phyloP scores from a whole-genome alignment of 2,329 filamentous ascomycete genomes.

The Dactylellina drechsleri region DNA sequence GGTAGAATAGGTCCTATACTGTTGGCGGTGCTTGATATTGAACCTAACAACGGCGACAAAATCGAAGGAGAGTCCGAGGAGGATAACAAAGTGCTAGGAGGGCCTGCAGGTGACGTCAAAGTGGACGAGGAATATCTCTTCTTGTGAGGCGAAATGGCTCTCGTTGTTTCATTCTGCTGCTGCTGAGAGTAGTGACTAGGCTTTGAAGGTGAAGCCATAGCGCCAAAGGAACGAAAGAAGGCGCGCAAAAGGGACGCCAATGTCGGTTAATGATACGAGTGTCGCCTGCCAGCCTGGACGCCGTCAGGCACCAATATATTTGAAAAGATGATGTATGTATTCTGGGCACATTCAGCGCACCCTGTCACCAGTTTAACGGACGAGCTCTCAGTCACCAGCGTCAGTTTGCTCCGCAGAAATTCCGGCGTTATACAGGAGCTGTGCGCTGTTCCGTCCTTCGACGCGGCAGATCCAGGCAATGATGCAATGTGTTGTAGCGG shows the following conservation, averaged over 20 bases:
- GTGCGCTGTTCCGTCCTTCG: background rate
- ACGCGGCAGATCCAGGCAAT: constrained; percentile 15
- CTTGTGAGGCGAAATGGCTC: constrained; percentile 46
- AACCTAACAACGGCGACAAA: constrained; percentile 28
- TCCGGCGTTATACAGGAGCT: constrained; percentile 7
- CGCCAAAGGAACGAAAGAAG: constrained; percentile 42
- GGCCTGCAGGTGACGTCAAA: constrained; percentile 34
- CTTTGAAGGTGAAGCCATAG: constrained; percentile 36
- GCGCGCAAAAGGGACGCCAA: constrained; percentile 47
- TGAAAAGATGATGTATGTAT: background rate
- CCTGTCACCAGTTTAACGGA: constrained; percentile 10
- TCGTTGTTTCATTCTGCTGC: constrained; percentile 22
- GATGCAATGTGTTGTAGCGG: constrained; percentile 46
- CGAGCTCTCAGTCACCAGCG: background rate
- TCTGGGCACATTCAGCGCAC: background rate
- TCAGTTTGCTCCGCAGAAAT: background rate
- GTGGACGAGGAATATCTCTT: constrained; percentile 25
- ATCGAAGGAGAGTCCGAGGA: constrained; percentile 36
- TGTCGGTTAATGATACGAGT: constrained; percentile 21
- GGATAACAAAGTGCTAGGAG: constrained; percentile 7
- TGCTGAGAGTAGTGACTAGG: constrained; percentile 10
- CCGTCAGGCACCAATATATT: constrained; percentile 11
- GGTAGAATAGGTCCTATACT: constrained; percentile 1
- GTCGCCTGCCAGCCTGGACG: constrained; percentile 13
- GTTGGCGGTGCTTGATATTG: constrained; percentile 15